phyloP scores from a whole-genome alignment of 192 early-diverging fungal species.

The Oehlia diaphana region DNA sequence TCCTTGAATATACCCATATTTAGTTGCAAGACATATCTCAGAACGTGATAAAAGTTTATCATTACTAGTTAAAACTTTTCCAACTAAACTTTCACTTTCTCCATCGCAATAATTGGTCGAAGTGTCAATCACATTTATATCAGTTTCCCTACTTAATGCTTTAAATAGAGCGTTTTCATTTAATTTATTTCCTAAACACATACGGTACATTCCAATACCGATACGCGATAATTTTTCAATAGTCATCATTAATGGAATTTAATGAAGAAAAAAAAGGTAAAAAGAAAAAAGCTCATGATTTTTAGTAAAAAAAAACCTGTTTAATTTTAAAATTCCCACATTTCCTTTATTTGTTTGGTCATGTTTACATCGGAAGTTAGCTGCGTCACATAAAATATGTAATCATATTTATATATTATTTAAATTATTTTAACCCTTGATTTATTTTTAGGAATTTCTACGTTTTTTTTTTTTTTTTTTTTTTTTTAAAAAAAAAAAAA shows the following conservation, averaged over 20 bases:
- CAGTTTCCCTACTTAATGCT: constrained; percentile 35
- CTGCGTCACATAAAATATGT: no score
- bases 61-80: constrained; percentile 28
- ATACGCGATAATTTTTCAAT: constrained; percentile 33
- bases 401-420: no score
- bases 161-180: constrained; percentile 37
- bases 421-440: no score
- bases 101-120: constrained; percentile 39
- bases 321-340: no score
- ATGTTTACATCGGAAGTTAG: no score
- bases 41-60: constrained; percentile 22
- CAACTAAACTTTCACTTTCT: constrained; percentile 38
- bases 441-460: no score
- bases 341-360: no score
- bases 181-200: constrained; percentile 28
- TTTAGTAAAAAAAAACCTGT: no score
- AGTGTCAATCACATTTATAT: constrained; percentile 45
- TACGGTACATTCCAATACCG: constrained; percentile 37
- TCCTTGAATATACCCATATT: constrained; percentile 43
- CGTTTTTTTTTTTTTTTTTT: no score
- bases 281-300: no score
- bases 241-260: not conserved
- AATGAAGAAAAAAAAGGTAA: no score
- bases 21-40: constrained; percentile 36
- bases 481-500: no score